Evolutionary conservation across 768 basidiomycete species (phyloP).

Genomic region (Agrocybe praecox): DNA sequence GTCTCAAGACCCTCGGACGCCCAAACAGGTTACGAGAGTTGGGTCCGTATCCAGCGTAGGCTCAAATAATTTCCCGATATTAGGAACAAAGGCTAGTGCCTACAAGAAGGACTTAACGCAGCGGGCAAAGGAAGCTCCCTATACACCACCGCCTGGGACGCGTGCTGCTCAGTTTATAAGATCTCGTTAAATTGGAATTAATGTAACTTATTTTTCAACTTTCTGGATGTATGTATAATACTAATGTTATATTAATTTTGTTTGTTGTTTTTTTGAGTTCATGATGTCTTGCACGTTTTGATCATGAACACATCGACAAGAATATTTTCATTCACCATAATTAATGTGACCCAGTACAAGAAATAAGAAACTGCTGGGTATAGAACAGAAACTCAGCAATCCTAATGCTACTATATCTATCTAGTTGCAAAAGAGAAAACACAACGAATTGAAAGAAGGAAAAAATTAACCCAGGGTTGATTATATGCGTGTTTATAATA

Average conservation of each 20-base stretch:
- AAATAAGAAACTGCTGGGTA: too few relatives aligned
- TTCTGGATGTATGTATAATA: too few relatives aligned
- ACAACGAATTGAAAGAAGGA: not conserved
- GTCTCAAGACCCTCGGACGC: slow-evolving; percentile 10
- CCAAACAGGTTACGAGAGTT: not conserved
- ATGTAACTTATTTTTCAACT: not conserved
- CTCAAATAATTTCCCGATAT: slow-evolving; percentile 22
- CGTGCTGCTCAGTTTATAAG: slow-evolving; percentile 27
- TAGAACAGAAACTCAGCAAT: too few relatives aligned
- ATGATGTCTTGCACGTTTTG: too few relatives aligned
- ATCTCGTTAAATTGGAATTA: not conserved
- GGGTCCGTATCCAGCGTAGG: slow-evolving; percentile 24
- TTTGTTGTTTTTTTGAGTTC: too few relatives aligned
- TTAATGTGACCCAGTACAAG: too few relatives aligned
- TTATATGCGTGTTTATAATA: slow-evolving; percentile 16
- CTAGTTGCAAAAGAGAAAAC: not conserved
- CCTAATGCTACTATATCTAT: not conserved
- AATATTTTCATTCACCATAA: too few relatives aligned
- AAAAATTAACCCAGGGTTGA: slow-evolving; percentile 8
- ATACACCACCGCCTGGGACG: slow-evolving; percentile 38
- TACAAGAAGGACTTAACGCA: slow-evolving; percentile 32
- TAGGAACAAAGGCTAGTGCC: slow-evolving; percentile 39
- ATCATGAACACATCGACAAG: too few relatives aligned
- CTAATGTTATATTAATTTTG: too few relatives aligned
- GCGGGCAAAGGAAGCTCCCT: slow-evolving; percentile 34